Base-by-base conservation (phyloP, 495 filamentous ascomycete species). In the Astrothelium macrocarpum region DNA sequence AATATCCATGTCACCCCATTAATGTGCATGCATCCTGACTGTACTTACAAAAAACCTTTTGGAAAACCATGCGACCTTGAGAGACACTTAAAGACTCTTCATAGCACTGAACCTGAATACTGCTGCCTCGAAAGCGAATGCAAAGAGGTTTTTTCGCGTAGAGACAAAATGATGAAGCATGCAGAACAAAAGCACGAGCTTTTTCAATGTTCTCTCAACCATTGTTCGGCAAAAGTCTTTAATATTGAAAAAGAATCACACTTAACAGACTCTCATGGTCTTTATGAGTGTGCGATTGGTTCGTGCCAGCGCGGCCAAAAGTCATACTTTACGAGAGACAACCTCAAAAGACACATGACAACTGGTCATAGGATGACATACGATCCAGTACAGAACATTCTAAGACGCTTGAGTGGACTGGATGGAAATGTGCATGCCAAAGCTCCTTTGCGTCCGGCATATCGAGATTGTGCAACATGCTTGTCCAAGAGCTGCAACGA, bases 141-240 rank as follows among this genome's bases (percentile, higher is more conserved):
- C 31, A 10, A 61, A 59, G 61, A 36, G 20, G 45, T 1, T 10
- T 63, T 63, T 32, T n/a, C 61, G 7, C 61, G 61, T 29, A 63
- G 46, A 59, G 61, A 63, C 3, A 59, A 63, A 20, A 23, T 63
- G 61, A 63, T 62, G 4, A n/a, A 28, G 46, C 61, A 63, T 59
- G 46, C 46, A 46, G 23, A 31, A 59, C 46, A 63, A 7, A 63
- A 59, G 34, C 61, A 63, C 46, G 61, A 59, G 42, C 11, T 28
- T 25, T 61, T 60, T 29, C n/a, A 59, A 20, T 63, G 61, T 36
- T 28, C 45, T 32, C 29, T 39, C n/a, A 59, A 31, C 46, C 61
- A 63, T 61, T 63, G 61, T n/a, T 4, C 16, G 16, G 61, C 46
- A 59, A 59, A 45, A 63, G 46, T 63, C 46, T 63, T 63, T 59